phyloP scores from a whole-genome alignment of 2,329 filamentous ascomycete species.

The Aphanocladium album region DNA sequence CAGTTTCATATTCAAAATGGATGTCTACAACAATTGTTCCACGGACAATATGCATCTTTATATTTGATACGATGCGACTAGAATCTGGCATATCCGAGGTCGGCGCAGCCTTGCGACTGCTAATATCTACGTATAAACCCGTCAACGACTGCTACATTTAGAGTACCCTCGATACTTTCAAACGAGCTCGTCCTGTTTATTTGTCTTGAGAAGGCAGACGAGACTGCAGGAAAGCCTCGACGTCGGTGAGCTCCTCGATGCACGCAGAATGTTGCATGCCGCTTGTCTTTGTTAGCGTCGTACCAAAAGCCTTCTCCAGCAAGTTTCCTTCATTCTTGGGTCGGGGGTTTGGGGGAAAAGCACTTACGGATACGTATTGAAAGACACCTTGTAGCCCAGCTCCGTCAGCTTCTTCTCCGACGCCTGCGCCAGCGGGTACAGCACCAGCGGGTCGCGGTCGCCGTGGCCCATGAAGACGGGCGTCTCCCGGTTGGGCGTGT shows the following conservation, averaged over 20 bases:
- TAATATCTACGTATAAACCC: neutral
- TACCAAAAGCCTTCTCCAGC: too few species aligned
- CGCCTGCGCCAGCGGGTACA: conserved; percentile 60
- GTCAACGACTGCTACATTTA: neutral
- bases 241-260: conserved; percentile 72
- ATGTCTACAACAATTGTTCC: too few species aligned
- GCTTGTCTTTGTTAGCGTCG: too few species aligned
- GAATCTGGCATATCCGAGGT: too few species aligned
- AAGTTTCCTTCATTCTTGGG: too few species aligned
- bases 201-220: conserved; percentile 36
- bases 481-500: conserved; percentile 53
- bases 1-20: too few species aligned
- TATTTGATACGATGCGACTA: too few species aligned
- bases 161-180: neutral
- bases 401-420: conserved; percentile 64
- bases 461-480: conserved; percentile 84
- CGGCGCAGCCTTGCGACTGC: neutral
- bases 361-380: conserved; percentile 68
- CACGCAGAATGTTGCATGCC: conserved; percentile 72
- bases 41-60: too few species aligned
- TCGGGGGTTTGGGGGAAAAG: too few species aligned
- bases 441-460: conserved; percentile 66
- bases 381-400: conserved; percentile 66
- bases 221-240: conserved; percentile 56
- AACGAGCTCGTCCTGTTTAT: neutral